Base-by-base conservation (phyloP, 768 basidiomycete species). In the Podaxis sp. region DNA sequence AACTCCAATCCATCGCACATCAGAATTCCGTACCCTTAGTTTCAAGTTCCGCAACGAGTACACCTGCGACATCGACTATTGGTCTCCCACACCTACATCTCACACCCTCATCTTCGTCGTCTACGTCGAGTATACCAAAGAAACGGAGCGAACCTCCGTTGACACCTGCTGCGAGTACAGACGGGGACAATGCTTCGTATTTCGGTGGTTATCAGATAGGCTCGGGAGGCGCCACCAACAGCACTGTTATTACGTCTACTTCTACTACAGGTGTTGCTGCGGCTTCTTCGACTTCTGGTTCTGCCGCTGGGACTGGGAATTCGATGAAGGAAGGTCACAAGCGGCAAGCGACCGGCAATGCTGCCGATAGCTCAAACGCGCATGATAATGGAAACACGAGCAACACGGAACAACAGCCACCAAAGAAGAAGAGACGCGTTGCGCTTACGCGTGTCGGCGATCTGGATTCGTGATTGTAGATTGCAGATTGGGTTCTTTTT, bases 1-100 rank as follows among this genome's bases (percentile, higher is more conserved):
- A 96, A 72, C 78, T 97, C 32, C 91, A 94, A 68, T 90, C 90
- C 37, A 94, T 97, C 61, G 95, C 95, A 1, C 89, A 92, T 67
- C 85, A 90, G 62, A 87, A 93, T 68, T 89, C 85, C 2, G 82
- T 90, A 38, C 84, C 88, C 2, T 76, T 88, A 48, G 57, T 66
- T 13, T 81, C 82, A 54, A 71, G 72, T 67, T 59, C 77, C 54
- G 54, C 70, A 67, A 64, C 61, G 61, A 65, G 61, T 64, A 37
- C 67, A 66, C 59, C 67, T 23, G 52, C 68, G 40, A 66, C 63
- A 25, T 63, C 69, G 14, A 68, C 74, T 37, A 65, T 70, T 32
- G 57, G 50, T 25, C 48, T 55, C 38, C 54, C 59, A 18, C 64
- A 23, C 59, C 36, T 47, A 2, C 57, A 50, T 51, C 65, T 46